A percentile compares a stretch with the other conserved stretches of the same genome.
phyloP scores from a whole-genome alignment of 148 eudicot species.

The Vaccinium macrocarpon region DNA sequence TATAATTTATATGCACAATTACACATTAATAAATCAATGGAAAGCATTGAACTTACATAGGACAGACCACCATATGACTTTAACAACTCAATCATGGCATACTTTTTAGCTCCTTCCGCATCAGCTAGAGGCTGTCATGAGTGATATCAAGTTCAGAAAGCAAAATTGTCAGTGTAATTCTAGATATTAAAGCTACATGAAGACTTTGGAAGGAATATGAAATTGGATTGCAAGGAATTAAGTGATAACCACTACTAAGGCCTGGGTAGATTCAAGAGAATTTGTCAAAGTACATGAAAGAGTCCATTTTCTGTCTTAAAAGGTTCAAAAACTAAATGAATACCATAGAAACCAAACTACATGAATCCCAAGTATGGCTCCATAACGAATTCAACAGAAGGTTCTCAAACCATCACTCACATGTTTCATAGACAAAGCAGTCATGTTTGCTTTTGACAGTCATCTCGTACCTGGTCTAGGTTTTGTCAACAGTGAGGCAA shows the following conservation, averaged over 20 bases:
- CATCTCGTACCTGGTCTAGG: background rate
- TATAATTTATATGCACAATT: background rate
- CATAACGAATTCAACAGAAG: background rate
- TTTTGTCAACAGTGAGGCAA: background rate
- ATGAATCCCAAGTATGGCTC: background rate
- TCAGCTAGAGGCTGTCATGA: constrained; percentile 95
- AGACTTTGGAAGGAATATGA: constrained; percentile 3
- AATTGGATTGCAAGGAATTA: background rate
- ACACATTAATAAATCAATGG: background rate
- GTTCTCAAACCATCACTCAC: background rate
- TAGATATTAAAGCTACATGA: background rate
- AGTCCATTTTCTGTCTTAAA: background rate
- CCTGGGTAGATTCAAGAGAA: background rate
- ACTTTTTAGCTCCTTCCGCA: constrained; percentile 93
- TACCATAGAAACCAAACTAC: constrained; percentile 1
- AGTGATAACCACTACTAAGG: background rate
- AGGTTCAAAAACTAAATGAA: background rate
- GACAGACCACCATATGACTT: constrained; percentile 82
- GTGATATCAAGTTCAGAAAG: constrained; percentile 16
- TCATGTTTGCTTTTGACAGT: background rate
- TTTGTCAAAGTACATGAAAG: background rate
- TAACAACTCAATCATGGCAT: constrained; percentile 70
- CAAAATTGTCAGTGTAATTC: constrained; percentile 7
- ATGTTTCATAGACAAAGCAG: background rate
- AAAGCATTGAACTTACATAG: constrained; percentile 59